Conservation (phyloP, 2,329 filamentous ascomycete genomes). For the Reticulascus tulasneorum region DNA sequence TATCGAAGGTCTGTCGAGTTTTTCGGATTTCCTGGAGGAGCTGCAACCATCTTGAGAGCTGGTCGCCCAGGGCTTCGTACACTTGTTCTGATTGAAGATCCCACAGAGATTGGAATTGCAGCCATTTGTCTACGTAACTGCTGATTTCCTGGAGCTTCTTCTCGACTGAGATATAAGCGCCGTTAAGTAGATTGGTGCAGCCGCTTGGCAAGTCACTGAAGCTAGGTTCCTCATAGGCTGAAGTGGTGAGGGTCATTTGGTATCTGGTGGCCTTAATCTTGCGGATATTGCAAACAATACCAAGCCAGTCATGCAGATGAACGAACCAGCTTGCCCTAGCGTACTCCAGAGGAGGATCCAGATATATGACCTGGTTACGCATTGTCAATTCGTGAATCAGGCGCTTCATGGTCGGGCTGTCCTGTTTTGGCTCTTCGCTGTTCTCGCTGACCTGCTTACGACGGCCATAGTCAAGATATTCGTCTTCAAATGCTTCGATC, state of each 20-base stretch:
- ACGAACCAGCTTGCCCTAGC: slow-evolving; percentile 90
- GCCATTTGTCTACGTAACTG: slow-evolving; percentile 92
- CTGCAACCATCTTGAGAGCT: slow-evolving; percentile 89
- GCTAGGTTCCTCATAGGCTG: slow-evolving; percentile 59
- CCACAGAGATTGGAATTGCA: slow-evolving; percentile 98
- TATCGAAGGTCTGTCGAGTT: slow-evolving; percentile 93
- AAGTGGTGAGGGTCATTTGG: slow-evolving; percentile 76
- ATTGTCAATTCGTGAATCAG: slow-evolving; percentile 92
- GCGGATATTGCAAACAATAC: slow-evolving; percentile 83
- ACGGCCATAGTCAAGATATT: slow-evolving; percentile 46
- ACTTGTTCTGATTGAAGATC: slow-evolving; percentile 95
- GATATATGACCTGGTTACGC: slow-evolving; percentile 95
- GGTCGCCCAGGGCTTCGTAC: slow-evolving; percentile 85
- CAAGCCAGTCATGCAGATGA: slow-evolving; percentile 91
- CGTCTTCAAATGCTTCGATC: slow-evolving; percentile 79
- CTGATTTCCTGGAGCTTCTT: slow-evolving; percentile 76
- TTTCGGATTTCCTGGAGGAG: slow-evolving; percentile 96
- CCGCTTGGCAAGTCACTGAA: slow-evolving; percentile 83
- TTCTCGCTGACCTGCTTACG: slow-evolving; percentile 44
- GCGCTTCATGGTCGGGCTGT: slow-evolving; percentile 63
- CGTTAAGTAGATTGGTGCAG: slow-evolving; percentile 73
- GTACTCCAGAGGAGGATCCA: slow-evolving; percentile 89
- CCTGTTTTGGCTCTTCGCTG: slow-evolving; percentile 41
- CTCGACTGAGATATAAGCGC: slow-evolving; percentile 81
- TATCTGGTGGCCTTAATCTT: slow-evolving; percentile 95